phyloP scores from a whole-genome alignment of 495 filamentous ascomycete species.

The Lasiosphaeriaceae sp. region DNA sequence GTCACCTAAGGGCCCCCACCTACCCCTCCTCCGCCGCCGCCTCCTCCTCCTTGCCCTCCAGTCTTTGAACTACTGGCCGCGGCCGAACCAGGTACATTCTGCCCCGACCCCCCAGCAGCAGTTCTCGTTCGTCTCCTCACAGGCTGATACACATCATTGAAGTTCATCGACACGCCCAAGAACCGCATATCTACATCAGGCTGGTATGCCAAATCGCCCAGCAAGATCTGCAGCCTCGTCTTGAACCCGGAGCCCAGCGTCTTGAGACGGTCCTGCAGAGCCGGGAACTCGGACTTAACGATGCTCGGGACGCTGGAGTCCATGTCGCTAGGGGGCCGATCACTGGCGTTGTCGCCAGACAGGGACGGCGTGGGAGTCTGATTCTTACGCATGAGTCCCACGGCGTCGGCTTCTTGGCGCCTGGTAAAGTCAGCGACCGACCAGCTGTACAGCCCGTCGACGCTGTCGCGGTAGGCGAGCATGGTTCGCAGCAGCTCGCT shows the following conservation, averaged over 20 bases:
- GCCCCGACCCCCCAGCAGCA: background rate
- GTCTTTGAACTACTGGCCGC: too few relatives aligned
- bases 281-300: slow-evolving; percentile 60
- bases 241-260: slow-evolving; percentile 71
- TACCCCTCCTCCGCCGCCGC: too few relatives aligned
- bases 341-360: slow-evolving; percentile 19
- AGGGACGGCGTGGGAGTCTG: slow-evolving; percentile 43
- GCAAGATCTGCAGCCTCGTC: slow-evolving; percentile 67
- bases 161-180: slow-evolving; percentile 95
- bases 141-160: slow-evolving; percentile 92
- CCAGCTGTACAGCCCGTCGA: slow-evolving; percentile 92
- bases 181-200: slow-evolving; percentile 95
- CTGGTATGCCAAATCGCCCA: slow-evolving; percentile 89
- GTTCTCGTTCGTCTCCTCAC: slow-evolving; percentile 53
- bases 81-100: too few relatives aligned
- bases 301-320: background rate
- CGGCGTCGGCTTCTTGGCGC: slow-evolving; percentile 75
- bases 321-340: slow-evolving; percentile 10
- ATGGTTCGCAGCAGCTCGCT: slow-evolving; percentile 90
- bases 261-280: slow-evolving; percentile 65
- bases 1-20: too few relatives aligned
- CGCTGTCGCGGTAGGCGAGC: slow-evolving; percentile 88
- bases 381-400: slow-evolving; percentile 9
- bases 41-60: too few relatives aligned
- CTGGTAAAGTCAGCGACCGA: slow-evolving; percentile 89